phyloP scores from a whole-genome alignment of 495 filamentous ascomycete genomes.

The Aspergillus diversus region DNA sequence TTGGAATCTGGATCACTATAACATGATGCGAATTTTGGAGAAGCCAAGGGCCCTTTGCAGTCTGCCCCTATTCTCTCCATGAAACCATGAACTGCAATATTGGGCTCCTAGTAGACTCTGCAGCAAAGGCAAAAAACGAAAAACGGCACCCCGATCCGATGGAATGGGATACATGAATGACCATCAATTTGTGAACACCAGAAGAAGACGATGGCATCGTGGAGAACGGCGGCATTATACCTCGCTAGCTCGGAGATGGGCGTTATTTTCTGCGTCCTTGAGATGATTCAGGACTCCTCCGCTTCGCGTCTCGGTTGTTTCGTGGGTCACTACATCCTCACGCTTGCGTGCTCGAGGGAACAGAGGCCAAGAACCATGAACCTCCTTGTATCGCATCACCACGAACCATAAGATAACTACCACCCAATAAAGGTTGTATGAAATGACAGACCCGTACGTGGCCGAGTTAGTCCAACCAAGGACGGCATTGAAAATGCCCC shows the following conservation, averaged over 20 bases:
- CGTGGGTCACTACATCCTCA: neutral
- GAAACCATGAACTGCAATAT: neutral
- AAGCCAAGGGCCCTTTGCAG: neutral
- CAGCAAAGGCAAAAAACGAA: too few relatives aligned
- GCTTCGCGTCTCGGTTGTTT: neutral
- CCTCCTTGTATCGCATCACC: conserved; percentile 67
- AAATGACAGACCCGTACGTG: conserved; percentile 76
- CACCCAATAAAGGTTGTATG: conserved; percentile 85
- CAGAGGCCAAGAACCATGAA: conserved; percentile 56
- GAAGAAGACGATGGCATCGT: too few relatives aligned
- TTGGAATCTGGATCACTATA: neutral
- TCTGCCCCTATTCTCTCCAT: neutral
- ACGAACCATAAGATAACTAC: conserved; percentile 63
- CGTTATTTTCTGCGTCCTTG: neutral
- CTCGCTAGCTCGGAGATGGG: conserved; percentile 8
- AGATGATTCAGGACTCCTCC: neutral
- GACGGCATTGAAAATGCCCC: conserved; percentile 87
- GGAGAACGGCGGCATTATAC: neutral
- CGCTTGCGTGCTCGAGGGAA: neutral
- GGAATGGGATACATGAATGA: neutral
- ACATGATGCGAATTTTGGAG: neutral
- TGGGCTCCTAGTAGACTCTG: neutral
- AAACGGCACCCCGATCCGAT: neutral
- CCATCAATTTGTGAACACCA: neutral
- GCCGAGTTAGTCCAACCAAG: conserved; percentile 88